Conservation (phyloP, 2,329 filamentous ascomycete species). For the Aureobasidium mangrovei region DNA sequence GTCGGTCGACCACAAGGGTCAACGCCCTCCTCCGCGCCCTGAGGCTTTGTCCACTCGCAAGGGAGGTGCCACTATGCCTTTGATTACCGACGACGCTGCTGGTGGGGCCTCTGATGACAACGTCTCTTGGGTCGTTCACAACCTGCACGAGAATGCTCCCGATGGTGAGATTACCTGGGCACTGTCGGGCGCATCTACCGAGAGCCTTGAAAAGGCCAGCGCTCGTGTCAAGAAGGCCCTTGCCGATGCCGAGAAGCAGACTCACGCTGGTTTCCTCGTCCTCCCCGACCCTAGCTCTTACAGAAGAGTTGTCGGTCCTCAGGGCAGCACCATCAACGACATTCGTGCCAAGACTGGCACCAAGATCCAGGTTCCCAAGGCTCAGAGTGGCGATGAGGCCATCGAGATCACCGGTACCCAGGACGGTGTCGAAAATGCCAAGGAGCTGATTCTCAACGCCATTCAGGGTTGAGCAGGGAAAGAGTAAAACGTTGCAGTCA, state of each 20-base stretch:
- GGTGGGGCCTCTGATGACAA: conserved; percentile 47
- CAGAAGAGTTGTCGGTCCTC: conserved; percentile 80
- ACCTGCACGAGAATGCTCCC: conserved; percentile 63
- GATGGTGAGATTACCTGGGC: conserved; percentile 70
- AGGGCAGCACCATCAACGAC: conserved; percentile 82
- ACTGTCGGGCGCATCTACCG: conserved; percentile 61
- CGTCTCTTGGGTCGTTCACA: conserved; percentile 78
- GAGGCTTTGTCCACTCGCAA: conserved; percentile 38
- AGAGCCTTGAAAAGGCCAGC: conserved; percentile 75
- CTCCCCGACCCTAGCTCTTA: conserved; percentile 85
- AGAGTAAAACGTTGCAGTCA: not conserved
- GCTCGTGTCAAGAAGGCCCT: conserved; percentile 64
- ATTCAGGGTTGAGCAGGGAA: conserved; percentile 1
- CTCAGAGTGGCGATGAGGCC: conserved; percentile 65
- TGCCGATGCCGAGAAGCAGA: conserved; percentile 59
- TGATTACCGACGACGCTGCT: conserved; percentile 74
- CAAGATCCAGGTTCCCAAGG: conserved; percentile 80
- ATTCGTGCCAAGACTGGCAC: conserved; percentile 90
- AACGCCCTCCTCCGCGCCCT: conserved; percentile 64
- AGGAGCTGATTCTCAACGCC: conserved; percentile 64
- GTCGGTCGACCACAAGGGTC: conserved; percentile 82
- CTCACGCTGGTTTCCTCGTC: conserved; percentile 74
- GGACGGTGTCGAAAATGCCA: conserved; percentile 77
- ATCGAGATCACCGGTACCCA: conserved; percentile 79
- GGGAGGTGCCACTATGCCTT: conserved; percentile 58